phyloP scores from a whole-genome alignment of 1,284 basidiomycete species.

The Blastosporella zonata region DNA sequence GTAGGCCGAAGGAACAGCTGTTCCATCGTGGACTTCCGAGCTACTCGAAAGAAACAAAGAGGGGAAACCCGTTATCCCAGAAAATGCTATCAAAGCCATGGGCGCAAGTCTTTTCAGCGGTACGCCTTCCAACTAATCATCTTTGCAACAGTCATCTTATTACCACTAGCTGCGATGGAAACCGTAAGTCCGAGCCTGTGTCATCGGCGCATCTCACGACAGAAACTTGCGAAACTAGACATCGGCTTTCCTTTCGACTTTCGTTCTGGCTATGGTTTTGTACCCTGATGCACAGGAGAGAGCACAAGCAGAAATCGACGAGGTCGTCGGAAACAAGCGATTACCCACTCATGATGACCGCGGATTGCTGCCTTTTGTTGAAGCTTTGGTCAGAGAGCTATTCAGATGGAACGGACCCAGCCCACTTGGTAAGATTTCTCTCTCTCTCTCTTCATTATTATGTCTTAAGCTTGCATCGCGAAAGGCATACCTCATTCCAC shows the following conservation, averaged over 20 bases:
- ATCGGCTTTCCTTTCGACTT: background rate
- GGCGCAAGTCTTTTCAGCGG: conserved; percentile 1
- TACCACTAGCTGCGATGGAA: background rate
- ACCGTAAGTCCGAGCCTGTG: background rate
- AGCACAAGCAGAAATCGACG: conserved; percentile 4
- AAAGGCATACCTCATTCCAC: background rate
- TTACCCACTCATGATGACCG: conserved; percentile 6
- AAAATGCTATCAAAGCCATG: background rate
- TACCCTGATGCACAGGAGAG: conserved; percentile 4
- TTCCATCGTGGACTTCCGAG: background rate
- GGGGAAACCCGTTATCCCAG: background rate
- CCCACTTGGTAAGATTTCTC: background rate
- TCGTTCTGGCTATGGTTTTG: conserved; percentile 6
- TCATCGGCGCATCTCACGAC: background rate
- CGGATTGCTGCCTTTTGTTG: conserved; percentile 2
- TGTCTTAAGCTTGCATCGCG: background rate
- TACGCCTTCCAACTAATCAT: background rate
- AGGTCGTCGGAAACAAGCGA: conserved; percentile 6
- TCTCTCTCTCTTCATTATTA: background rate
- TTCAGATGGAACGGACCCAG: conserved; percentile 5
- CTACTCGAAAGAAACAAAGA: background rate
- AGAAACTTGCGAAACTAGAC: background rate
- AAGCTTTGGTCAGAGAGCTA: conserved; percentile 6
- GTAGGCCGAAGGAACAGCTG: background rate
- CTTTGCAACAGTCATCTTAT: too few species aligned